Evolutionary conservation across 2,329 filamentous ascomycete species (phyloP).

Genomic region (Xylogone sp.): DNA sequence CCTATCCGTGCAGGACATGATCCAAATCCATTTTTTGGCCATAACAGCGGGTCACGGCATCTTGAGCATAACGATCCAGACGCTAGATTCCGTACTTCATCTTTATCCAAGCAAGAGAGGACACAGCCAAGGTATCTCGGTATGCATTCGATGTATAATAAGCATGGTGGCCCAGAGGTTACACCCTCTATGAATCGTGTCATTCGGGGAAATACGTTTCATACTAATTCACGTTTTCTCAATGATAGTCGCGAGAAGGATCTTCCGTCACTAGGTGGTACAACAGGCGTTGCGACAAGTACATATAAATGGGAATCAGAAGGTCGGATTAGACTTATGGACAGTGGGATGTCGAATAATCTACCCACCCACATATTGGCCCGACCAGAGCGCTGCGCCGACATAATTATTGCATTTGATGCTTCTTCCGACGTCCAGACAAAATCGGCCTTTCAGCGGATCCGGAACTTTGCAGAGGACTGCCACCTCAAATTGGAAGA

Average conservation of each 20-base stretch:
- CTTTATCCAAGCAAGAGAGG: too few relatives aligned
- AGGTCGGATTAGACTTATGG: constrained; percentile 7
- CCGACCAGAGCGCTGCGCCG: constrained; percentile 3
- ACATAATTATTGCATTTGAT: constrained; percentile 8
- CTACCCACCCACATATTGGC: constrained; percentile 6
- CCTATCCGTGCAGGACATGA: neutral
- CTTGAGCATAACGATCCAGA: too few relatives aligned
- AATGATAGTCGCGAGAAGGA: too few relatives aligned
- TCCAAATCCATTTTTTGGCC: neutral
- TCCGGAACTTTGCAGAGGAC: neutral
- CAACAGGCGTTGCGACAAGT: too few relatives aligned
- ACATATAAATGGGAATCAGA: neutral
- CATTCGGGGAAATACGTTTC: neutral
- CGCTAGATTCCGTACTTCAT: too few relatives aligned
- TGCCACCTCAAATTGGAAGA: neutral
- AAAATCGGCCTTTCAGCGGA: neutral
- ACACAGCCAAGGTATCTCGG: too few relatives aligned
- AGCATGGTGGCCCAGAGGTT: neutral
- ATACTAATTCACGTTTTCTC: neutral
- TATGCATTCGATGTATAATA: too few relatives aligned
- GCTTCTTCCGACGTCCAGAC: constrained; percentile 7
- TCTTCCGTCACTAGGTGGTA: too few relatives aligned
- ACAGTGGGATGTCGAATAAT: constrained; percentile 11
- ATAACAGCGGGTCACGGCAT: neutral
- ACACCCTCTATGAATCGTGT: neutral